Evolutionary conservation across 345 rosid genomes (phyloP).

Genomic region (Raphanus raphanistrum): DNA sequence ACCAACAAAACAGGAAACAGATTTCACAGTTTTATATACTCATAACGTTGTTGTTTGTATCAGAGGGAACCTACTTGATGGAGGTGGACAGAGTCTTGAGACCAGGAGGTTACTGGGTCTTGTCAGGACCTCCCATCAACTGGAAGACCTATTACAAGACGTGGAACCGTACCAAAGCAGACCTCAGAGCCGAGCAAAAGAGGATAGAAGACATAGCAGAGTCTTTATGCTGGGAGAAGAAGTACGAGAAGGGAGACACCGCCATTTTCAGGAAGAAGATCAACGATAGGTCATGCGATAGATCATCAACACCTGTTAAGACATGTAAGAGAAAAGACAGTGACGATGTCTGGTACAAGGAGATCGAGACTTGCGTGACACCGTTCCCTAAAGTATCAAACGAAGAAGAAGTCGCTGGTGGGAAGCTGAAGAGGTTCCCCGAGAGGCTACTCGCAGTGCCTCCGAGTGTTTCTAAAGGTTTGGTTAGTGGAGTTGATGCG

Average conservation of each 20-base stretch:
- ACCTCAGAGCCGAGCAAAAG: constrained; percentile 76
- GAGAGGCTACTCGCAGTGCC: constrained; percentile 60
- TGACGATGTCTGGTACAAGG: constrained; percentile 70
- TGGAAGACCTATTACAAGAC: constrained; percentile 88
- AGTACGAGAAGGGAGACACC: constrained; percentile 60
- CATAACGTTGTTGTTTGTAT: constrained; percentile 17
- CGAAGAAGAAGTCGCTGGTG: constrained; percentile 46
- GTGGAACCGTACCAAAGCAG: constrained; percentile 82
- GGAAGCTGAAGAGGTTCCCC: constrained; percentile 53
- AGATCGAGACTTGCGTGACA: constrained; percentile 67
- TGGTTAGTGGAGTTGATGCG: constrained; percentile 46
- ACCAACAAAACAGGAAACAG: background rate
- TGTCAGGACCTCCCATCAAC: constrained; percentile 97
- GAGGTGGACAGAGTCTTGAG: constrained; percentile 96
- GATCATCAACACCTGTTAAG: constrained; percentile 34
- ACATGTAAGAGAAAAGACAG: constrained; percentile 45
- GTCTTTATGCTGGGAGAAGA: constrained; percentile 76
- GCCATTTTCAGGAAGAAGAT: constrained; percentile 65
- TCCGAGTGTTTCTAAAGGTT: constrained; percentile 53
- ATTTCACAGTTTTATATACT: background rate
- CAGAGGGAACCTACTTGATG: constrained; percentile 85
- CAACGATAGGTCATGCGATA: constrained; percentile 48
- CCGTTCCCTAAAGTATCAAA: constrained; percentile 54
- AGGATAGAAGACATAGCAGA: constrained; percentile 62
- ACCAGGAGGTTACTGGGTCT: constrained; percentile 97